Base-by-base conservation (phyloP, 108 stramenopile species). In the Parietichytrium sp. region DNA sequence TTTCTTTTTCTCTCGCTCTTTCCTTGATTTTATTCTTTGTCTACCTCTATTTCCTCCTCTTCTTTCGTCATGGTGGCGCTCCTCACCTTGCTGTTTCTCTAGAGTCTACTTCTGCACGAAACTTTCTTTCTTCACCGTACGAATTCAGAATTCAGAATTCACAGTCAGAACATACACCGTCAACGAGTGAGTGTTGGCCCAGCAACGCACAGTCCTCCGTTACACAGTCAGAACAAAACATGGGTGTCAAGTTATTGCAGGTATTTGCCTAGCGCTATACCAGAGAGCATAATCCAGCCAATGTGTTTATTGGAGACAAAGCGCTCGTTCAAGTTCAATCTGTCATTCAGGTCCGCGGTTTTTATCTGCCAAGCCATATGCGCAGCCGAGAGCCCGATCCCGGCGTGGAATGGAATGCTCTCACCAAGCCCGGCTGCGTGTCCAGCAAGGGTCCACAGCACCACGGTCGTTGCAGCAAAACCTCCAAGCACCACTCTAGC, bases 401-500 rank as follows among this genome's bases (percentile, higher is more conserved):
- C 88, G 8, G 42, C 78, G 25, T 82, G 84, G 27, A 78, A 87
- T 12, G 72, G 81, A 23, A 27, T 48, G 80, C 86, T 29, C 3
- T 53, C 77, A 3, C 84, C 86, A 25, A 82, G 61, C 6, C 61
- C 61, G 6, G 81, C 49, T 23, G 36, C 45, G 51, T 18, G 8
- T 12, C 81, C 30, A 2, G 61, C 55, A 16, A 77, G 27, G 2
- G 61, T 38, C 61, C 61, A 72, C 0, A 72, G 61, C 38, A 23
- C 61, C 30, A 87, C 30, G 26, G 83, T 33, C 4, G 51, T 87
- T 6, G 77, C 82, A 20, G 54, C 61, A 13, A 89, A 87, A 27
- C 85, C 89, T 1, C 83, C 27, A 1, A 90, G 84, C 23, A 89
- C 47, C 0, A 88, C 92, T 85, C 93, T 95, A 15, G 92, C 93